A percentile compares a stretch with the other conserved stretches of the same genome.
These are phyloP conservation scores for Linnemannia exigua DNA, from an alignment of 192 early-diverging fungal genomes.

Conservation along the genomic window DNA sequence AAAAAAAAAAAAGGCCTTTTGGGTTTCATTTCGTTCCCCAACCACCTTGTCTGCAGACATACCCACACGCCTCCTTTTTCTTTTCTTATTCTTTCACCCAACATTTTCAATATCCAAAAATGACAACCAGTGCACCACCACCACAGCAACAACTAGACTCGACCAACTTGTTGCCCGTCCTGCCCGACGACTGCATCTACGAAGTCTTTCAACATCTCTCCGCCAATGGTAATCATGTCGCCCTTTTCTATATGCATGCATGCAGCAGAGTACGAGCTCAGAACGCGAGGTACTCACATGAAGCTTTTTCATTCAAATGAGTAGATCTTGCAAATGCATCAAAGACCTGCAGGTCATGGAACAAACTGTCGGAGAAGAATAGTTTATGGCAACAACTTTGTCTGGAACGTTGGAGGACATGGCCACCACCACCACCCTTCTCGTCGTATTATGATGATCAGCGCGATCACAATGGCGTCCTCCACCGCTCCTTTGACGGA, in stretches of 20 bases:
- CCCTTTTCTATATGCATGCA: neutral
- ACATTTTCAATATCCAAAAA: neutral
- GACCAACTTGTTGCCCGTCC: neutral
- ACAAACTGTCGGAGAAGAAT: conserved; percentile 33
- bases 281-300: neutral
- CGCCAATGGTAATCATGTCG: conserved; percentile 22
- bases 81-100: neutral
- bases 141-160: neutral
- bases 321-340: conserved; percentile 40
- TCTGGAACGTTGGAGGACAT: conserved; percentile 42
- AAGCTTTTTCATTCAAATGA: neutral
- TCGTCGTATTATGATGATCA: conserved; percentile 26
- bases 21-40: too few species aligned
- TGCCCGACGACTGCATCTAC: conserved; percentile 50
- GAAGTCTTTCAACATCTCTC: conserved; percentile 41
- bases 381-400: conserved; percentile 45
- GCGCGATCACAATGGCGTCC: neutral
- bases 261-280: neutral
- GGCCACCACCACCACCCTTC: conserved; percentile 32
- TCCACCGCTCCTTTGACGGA: conserved; percentile 9
- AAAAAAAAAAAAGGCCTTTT: neutral
- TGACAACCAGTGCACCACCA: neutral
- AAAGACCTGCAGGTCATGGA: conserved; percentile 31
- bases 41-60: neutral
- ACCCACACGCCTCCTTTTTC: neutral